Base-by-base conservation (phyloP, 1,284 basidiomycete genomes). In the Ganoderma lucidum region DNA sequence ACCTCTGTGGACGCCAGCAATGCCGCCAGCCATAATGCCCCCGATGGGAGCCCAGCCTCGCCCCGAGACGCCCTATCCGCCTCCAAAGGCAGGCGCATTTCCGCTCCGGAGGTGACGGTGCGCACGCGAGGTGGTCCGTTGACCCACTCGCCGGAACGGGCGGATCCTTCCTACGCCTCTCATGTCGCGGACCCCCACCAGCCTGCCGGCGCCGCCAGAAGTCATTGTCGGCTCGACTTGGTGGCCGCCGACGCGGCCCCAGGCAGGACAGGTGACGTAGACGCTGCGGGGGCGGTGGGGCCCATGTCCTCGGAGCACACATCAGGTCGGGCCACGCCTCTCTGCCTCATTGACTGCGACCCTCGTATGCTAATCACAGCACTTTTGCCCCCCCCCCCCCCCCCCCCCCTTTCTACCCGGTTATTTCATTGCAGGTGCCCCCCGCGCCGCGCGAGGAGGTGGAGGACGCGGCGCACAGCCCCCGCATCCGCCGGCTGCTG, bases 31-130 rank as follows among this genome's bases (percentile, higher is more conserved):
- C 23, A 42, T 39, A 61, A 59, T 44, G 55, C 62, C 51, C 30
- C 58, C 61, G 58, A 39, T 58, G 69, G 42, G 44, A 44, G 32
- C 60, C 58, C 63, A 70, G 63, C 55, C 63, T 19, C 67, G 59
- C 60, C 56, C 69, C 63, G 65, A 69, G 65, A 55, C 67, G 45
- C 53, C 63, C 66, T 69, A 61, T 63, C 66, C 30, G 62, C 45
- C 37, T 61, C 65, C 60, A 60, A 68, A 61, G 68, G 68, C 65
- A 73, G 63, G 48, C 39, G 62, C 23, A 73, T 78, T 63, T 78
- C 80, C 64, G 78, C 79, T 12, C 76, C 78, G 65, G 76, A 81
- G 53, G 80, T 79, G 62, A 80, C 80, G 78, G 76, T 78, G 28
- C 77, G 75, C 59, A 78, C 79, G 58, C 75, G 80, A 53, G 80